phyloP scores from a whole-genome alignment of 2,329 filamentous ascomycete genomes.

The Verticillium zaregamsianum region DNA sequence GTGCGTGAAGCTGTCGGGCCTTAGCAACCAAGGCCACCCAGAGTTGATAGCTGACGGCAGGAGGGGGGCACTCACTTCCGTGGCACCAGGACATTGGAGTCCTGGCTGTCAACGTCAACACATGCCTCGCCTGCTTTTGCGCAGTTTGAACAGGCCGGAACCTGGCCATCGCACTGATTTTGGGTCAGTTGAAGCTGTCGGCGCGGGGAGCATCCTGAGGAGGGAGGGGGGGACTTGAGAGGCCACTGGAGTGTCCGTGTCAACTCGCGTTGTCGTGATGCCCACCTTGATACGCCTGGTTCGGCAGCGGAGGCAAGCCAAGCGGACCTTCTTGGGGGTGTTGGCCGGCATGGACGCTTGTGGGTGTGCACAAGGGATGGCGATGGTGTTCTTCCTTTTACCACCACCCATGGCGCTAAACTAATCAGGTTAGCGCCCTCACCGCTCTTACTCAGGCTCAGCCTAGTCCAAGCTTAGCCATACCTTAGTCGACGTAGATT shows the following conservation, averaged over 20 bases:
- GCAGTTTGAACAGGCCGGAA: constrained; percentile 32
- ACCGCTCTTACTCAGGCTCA: too few relatives aligned
- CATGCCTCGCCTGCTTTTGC: constrained; percentile 27
- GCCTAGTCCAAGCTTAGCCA: too few relatives aligned
- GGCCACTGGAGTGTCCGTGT: constrained; percentile 1
- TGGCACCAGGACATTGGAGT: constrained; percentile 26
- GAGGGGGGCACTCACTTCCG: constrained; percentile 22
- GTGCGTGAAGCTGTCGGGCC: constrained; percentile 12
- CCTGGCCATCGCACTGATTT: constrained; percentile 29
- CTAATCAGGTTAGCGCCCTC: too few relatives aligned
- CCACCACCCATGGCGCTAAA: too few relatives aligned
- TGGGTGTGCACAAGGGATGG: constrained; percentile 11
- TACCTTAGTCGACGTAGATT: too few relatives aligned
- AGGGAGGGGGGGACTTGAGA: neutral
- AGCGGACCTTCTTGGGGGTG: constrained; percentile 28
- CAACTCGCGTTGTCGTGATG: neutral
- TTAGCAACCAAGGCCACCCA: neutral
- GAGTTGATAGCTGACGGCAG: neutral
- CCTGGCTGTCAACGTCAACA: constrained; percentile 31
- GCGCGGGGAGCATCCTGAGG: neutral
- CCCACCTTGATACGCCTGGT: constrained; percentile 29
- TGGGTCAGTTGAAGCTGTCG: neutral
- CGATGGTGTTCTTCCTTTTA: too few relatives aligned
- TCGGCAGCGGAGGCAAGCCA: constrained; percentile 32
- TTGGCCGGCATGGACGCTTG: constrained; percentile 13